These are phyloP conservation scores for Leucocoprinus leucothites DNA, from an alignment of 768 basidiomycete genomes.

Conservation along the genomic window DNA sequence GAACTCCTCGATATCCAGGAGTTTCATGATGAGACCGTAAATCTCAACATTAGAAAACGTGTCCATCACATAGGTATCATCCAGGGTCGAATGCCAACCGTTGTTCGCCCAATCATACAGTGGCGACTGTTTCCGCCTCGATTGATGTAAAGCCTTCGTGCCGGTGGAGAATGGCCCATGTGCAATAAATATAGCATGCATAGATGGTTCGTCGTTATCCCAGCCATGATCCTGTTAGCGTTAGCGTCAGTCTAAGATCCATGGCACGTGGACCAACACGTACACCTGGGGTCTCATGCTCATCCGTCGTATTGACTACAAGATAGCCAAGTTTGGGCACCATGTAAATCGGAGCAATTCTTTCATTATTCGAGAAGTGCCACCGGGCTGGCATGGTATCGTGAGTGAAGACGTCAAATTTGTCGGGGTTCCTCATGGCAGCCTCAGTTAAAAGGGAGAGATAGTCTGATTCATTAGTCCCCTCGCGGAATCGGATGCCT, in stretches of 20 bases:
- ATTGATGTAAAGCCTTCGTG: constrained; percentile 54
- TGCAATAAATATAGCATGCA: constrained; percentile 90
- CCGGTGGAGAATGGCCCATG: constrained; percentile 83
- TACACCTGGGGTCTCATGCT: constrained; percentile 70
- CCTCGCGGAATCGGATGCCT: constrained; percentile 70
- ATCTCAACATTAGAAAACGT: constrained; percentile 86
- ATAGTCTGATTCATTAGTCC: constrained; percentile 53
- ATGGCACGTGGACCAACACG: not conserved
- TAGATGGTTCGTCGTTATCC: constrained; percentile 71
- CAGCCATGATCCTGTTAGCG: constrained; percentile 78
- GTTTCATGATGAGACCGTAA: constrained; percentile 76
- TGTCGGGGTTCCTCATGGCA: constrained; percentile 40
- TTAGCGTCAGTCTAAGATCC: not conserved
- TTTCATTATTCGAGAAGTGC: constrained; percentile 67
- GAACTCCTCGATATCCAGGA: constrained; percentile 59
- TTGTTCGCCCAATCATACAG: constrained; percentile 24
- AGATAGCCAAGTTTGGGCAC: constrained; percentile 81
- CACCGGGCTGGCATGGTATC: constrained; percentile 80
- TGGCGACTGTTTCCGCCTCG: constrained; percentile 12
- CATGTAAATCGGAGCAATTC: constrained; percentile 86
- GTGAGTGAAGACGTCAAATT: constrained; percentile 77
- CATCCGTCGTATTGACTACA: constrained; percentile 63
- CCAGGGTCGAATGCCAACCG: constrained; percentile 68
- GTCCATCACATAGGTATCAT: constrained; percentile 71
- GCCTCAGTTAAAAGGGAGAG: constrained; percentile 54